Evolutionary conservation across 495 filamentous ascomycete genomes (phyloP).

Genomic region (Parachaetomium inaequale): DNA sequence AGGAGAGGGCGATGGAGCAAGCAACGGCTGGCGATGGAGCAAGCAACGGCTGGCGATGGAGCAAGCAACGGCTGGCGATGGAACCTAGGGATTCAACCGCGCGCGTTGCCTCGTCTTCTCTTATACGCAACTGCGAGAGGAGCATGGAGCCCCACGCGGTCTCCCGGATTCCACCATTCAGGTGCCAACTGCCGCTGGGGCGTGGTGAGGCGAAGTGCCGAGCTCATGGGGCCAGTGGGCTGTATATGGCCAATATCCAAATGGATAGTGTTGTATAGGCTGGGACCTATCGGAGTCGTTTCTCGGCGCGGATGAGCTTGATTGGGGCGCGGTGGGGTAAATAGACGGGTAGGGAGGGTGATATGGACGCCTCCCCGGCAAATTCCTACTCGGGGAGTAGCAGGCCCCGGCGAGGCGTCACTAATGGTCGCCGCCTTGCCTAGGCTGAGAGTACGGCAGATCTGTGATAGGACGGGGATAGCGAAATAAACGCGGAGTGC

Average conservation of each 20-base stretch:
- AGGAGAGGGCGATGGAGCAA: not conserved
- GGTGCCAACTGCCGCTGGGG: slow-evolving; percentile 26
- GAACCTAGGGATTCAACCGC: not conserved
- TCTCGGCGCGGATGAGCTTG: not conserved
- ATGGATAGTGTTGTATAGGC: slow-evolving; percentile 7
- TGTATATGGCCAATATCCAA: slow-evolving; percentile 23
- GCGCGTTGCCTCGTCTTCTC: not conserved
- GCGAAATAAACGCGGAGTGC: not conserved
- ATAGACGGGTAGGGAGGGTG: slow-evolving; percentile 12
- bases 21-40: not conserved
- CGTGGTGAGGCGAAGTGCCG: slow-evolving; percentile 22
- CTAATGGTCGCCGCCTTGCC: not conserved
- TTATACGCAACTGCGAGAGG: slow-evolving; percentile 7
- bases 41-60: not conserved
- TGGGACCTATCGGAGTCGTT: slow-evolving; percentile 14
- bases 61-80: not conserved
- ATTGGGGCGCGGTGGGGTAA: slow-evolving; percentile 9
- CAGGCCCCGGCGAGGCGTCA: slow-evolving; percentile 4
- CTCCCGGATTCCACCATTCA: not conserved
- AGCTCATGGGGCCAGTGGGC: slow-evolving; percentile 18
- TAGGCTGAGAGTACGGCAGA: slow-evolving; percentile 13
- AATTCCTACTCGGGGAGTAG: not conserved
- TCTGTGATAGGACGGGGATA: slow-evolving; percentile 12
- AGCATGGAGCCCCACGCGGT: not conserved
- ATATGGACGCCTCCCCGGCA: slow-evolving; percentile 9